Conservation (phyloP, 139 green algal species). For the Zygnema circumcarinatum region DNA sequence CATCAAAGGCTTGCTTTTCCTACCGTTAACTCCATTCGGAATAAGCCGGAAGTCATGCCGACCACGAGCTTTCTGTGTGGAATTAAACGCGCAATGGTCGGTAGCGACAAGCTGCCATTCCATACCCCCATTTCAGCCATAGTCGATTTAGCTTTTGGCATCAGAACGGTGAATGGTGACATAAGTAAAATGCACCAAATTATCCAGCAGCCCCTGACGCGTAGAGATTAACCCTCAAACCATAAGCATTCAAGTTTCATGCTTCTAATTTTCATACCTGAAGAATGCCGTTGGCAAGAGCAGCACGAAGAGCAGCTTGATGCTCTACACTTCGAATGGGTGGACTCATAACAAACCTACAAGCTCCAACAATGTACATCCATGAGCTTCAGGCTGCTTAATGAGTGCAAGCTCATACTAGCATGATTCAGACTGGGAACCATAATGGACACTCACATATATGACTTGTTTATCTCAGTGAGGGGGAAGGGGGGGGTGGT, state of each 20-base stretch:
- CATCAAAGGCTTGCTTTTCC: too few species aligned
- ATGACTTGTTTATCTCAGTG: too few species aligned
- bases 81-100: conserved; percentile 93
- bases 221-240: conserved; percentile 5
- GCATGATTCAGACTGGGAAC: too few species aligned
- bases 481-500: too few species aligned
- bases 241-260: conserved; percentile 14
- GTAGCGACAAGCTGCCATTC: conserved; percentile 59
- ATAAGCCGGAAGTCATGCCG: conserved; percentile 87
- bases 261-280: conserved; percentile 49
- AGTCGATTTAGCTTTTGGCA: too few species aligned
- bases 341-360: conserved; percentile 90
- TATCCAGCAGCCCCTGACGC: neutral
- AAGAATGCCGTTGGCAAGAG: conserved; percentile 55
- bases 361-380: too few species aligned
- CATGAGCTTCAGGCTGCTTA: too few species aligned
- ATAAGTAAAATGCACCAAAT: conserved; percentile 3
- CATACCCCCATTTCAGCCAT: conserved; percentile 62
- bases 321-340: conserved; percentile 80
- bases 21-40: conserved; percentile 95
- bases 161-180: neutral
- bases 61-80: conserved; percentile 82
- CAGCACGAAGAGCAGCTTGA: conserved; percentile 47
- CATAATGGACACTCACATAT: too few species aligned
- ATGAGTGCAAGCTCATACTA: too few species aligned